Conservation (phyloP, 768 basidiomycete genomes). For the Chlorophyllum brunneum region DNA sequence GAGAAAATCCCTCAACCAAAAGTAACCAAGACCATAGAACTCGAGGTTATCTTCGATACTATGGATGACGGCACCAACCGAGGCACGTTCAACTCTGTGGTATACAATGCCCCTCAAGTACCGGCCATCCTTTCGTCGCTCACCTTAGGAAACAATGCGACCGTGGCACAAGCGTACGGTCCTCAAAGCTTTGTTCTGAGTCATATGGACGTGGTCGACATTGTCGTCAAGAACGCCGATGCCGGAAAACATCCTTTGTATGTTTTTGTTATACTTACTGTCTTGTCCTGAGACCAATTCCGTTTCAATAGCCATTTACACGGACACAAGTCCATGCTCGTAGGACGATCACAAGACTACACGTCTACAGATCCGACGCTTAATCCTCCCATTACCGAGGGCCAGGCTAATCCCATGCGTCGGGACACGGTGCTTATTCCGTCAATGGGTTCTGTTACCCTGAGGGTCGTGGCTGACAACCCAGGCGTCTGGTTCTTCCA, state of each 20-base stretch:
- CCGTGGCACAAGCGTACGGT: slow-evolving; percentile 70
- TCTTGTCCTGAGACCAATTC: neutral
- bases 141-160: slow-evolving; percentile 73
- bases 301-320: slow-evolving; percentile 69
- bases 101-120: slow-evolving; percentile 65
- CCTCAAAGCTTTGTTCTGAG: slow-evolving; percentile 72
- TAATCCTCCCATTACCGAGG: slow-evolving; percentile 79
- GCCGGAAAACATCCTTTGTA: slow-evolving; percentile 83
- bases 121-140: slow-evolving; percentile 76
- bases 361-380: slow-evolving; percentile 67
- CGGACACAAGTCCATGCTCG: slow-evolving; percentile 84
- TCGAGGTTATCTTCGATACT: slow-evolving; percentile 79
- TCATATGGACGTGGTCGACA: slow-evolving; percentile 71
- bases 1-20: slow-evolving; percentile 43
- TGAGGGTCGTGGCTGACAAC: slow-evolving; percentile 86
- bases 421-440: slow-evolving; percentile 86
- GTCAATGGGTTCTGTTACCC: slow-evolving; percentile 57
- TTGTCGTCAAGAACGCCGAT: slow-evolving; percentile 72
- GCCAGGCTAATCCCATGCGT: slow-evolving; percentile 84
- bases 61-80: slow-evolving; percentile 84
- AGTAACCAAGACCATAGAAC: slow-evolving; percentile 55
- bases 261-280: slow-evolving; percentile 21
- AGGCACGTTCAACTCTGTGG: slow-evolving; percentile 70
- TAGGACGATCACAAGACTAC: slow-evolving; percentile 67
- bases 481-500: slow-evolving; percentile 90